Evolutionary conservation across 202 grass and related monocot genomes (phyloP).

Genomic region (Zoysia matrella): DNA sequence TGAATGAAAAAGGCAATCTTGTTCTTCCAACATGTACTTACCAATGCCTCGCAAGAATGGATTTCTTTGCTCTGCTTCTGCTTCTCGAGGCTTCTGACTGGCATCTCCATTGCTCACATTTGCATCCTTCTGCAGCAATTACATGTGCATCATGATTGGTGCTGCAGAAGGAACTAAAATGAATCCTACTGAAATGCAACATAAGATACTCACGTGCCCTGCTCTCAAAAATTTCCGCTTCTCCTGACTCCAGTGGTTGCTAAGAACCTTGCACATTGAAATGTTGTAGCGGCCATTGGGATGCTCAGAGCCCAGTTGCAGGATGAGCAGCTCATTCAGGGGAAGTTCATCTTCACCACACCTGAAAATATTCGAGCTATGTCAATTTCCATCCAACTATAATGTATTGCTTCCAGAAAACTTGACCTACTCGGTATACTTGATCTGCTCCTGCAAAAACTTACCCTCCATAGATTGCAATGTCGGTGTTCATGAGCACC

Average conservation of each 20-base stretch:
- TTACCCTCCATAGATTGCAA: conserved; percentile 96
- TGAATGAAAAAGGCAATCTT: not conserved
- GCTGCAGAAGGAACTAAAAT: conserved; percentile 6
- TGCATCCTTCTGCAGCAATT: conserved; percentile 51
- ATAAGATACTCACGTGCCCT: conserved; percentile 44
- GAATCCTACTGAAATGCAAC: not conserved
- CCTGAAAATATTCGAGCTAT: conserved; percentile 46
- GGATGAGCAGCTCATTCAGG: conserved; percentile 84
- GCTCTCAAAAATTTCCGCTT: conserved; percentile 75
- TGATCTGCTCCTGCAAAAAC: not conserved
- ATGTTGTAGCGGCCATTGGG: conserved; percentile 94
- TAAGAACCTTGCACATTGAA: conserved; percentile 92
- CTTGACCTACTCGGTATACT: not conserved
- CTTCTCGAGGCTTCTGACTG: conserved; percentile 39
- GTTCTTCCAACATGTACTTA: conserved; percentile 22
- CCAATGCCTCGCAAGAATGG: conserved; percentile 55
- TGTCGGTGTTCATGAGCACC: conserved; percentile 64
- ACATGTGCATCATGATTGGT: not conserved
- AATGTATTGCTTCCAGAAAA: not conserved
- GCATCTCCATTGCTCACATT: conserved; percentile 51
- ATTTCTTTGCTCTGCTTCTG: conserved; percentile 64
- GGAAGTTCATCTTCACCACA: conserved; percentile 93
- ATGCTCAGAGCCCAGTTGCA: conserved; percentile 93
- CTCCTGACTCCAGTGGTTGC: conserved; percentile 91
- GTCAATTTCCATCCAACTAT: not conserved